Evolutionary conservation across 129 eudicot species (phyloP).

Genomic region (Tagetes erecta): DNA sequence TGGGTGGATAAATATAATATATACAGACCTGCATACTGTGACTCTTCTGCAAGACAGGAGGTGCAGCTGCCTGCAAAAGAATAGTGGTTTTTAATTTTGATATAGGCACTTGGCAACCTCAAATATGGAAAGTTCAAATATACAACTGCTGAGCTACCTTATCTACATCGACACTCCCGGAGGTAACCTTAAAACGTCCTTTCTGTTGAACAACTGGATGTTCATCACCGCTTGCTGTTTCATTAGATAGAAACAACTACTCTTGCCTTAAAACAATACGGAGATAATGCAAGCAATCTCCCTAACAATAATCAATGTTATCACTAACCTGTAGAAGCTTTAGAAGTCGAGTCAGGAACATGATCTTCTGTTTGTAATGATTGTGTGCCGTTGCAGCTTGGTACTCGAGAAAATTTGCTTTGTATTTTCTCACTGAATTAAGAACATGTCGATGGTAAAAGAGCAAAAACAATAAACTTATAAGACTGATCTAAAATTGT

Average conservation of each 20-base stretch:
- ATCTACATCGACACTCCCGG: conserved; percentile 75
- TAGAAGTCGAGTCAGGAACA: conserved; percentile 38
- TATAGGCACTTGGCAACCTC: conserved; percentile 2
- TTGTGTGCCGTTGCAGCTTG: conserved; percentile 42
- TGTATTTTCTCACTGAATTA: conserved; percentile 51
- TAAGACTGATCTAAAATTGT: conserved; percentile 1
- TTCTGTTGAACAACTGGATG: conserved; percentile 76
- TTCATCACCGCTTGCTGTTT: conserved; percentile 59
- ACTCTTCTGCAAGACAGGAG: conserved; percentile 67
- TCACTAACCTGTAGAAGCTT: conserved; percentile 48
- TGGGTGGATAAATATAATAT: conserved; percentile 7
- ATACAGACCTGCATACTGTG: conserved; percentile 80
- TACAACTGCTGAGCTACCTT: conserved; percentile 44
- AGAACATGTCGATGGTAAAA: not conserved
- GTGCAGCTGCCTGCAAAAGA: conserved; percentile 45
- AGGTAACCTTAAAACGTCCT: conserved; percentile 96
- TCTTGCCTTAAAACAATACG: conserved; percentile 10
- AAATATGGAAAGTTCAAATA: not conserved
- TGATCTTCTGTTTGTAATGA: conserved; percentile 39
- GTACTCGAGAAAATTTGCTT: conserved; percentile 36
- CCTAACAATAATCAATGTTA: conserved; percentile 18
- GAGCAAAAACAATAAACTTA: not conserved
- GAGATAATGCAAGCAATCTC: conserved; percentile 23
- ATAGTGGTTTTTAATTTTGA: conserved; percentile 14
- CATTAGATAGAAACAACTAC: conserved; percentile 12